phyloP scores from a whole-genome alignment of 208 protist species.

The Strigomonas culicis region DNA sequence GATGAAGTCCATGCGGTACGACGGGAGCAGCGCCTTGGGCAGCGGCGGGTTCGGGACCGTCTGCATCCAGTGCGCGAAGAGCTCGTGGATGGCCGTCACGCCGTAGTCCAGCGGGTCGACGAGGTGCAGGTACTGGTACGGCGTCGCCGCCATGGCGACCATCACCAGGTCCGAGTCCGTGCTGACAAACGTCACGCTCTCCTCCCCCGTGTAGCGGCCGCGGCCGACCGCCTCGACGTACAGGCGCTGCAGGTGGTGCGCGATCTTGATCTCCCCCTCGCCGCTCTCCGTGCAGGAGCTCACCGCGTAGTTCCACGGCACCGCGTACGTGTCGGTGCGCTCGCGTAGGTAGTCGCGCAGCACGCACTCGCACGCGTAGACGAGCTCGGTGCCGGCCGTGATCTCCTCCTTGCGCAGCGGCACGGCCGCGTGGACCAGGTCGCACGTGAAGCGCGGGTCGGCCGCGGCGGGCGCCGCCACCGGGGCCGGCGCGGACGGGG shows the following conservation, averaged over 20 bases:
- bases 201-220: conserved; percentile 45
- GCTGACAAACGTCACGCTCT: conserved; percentile 60
- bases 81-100: conserved; percentile 45
- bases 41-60: conserved; percentile 44
- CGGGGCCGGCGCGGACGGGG: conserved; percentile 1
- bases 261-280: conserved; percentile 87
- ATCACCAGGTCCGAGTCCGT: conserved; percentile 85
- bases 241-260: conserved; percentile 34
- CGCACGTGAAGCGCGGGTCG: conserved; percentile 34
- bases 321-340: conserved; percentile 4
- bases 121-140: conserved; percentile 51
- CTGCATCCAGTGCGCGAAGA: conserved; percentile 66
- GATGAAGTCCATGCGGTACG: conserved; percentile 81
- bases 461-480: not conserved
- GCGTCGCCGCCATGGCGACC: conserved; percentile 54
- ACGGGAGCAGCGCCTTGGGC: conserved; percentile 41
- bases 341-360: conserved; percentile 16
- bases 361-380: conserved; percentile 64
- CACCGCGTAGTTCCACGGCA: conserved; percentile 20
- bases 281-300: conserved; percentile 50
- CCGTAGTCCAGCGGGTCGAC: conserved; percentile 46
- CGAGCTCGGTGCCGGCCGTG: conserved; percentile 61
- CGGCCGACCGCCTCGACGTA: conserved; percentile 23
- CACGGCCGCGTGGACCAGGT: conserved; percentile 34
- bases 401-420: conserved; percentile 60